phyloP scores from a whole-genome alignment of 2,329 filamentous ascomycete species.

The Sporothrix pseudoabietina region DNA sequence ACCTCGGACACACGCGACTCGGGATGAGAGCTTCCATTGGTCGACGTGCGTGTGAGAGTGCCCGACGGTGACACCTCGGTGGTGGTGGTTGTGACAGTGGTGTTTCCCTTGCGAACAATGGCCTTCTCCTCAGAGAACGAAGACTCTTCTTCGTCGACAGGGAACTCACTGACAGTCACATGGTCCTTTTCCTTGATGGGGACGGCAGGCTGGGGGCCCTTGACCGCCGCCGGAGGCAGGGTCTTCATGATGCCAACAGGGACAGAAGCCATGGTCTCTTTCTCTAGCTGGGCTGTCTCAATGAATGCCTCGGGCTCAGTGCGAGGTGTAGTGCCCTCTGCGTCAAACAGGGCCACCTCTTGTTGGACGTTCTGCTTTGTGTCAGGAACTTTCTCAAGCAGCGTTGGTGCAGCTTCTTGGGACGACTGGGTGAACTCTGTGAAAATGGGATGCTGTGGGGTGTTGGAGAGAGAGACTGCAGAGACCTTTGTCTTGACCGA shows the following conservation, averaged over 20 bases:
- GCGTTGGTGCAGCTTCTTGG: background rate
- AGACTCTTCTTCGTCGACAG: background rate
- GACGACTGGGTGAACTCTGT: background rate
- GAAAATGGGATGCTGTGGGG: background rate
- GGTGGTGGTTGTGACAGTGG: conserved; percentile 4
- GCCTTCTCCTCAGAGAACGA: conserved; percentile 2
- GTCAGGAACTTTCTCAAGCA: background rate
- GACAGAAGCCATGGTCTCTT: background rate
- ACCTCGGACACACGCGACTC: conserved; percentile 29
- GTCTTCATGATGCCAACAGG: conserved; percentile 15
- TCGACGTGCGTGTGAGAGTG: background rate
- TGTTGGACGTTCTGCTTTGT: background rate
- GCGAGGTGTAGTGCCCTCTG: background rate
- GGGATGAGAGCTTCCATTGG: conserved; percentile 13
- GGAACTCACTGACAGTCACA: conserved; percentile 14
- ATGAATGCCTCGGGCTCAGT: background rate
- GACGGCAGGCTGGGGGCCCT: background rate
- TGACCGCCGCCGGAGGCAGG: background rate
- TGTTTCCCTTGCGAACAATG: background rate
- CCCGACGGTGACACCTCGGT: background rate
- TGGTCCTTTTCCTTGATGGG: background rate
- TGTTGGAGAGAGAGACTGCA: background rate
- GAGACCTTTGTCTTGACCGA: conserved; percentile 19
- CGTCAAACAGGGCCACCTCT: background rate
- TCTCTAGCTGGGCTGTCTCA: background rate